phyloP scores from a whole-genome alignment of 257 asterid species.

The Vinca minor region DNA sequence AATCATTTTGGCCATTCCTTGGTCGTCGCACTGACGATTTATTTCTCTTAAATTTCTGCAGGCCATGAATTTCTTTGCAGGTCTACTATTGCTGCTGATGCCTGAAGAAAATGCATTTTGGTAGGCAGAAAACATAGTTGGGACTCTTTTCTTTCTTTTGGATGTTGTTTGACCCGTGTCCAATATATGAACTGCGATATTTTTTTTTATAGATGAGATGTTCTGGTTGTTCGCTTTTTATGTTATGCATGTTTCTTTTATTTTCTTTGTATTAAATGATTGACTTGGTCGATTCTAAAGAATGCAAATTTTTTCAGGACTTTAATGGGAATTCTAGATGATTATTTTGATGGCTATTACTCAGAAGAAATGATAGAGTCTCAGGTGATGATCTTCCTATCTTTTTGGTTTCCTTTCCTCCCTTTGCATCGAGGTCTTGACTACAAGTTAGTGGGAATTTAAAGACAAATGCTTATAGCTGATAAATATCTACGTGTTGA shows the following conservation, averaged over 20 bases:
- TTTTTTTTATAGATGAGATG: background rate
- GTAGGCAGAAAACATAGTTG: constrained; percentile 40
- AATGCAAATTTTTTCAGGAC: constrained; percentile 51
- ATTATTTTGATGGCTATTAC: constrained; percentile 90
- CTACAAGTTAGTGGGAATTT: too few relatives aligned
- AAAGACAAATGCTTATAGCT: too few relatives aligned
- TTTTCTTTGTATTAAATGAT: background rate
- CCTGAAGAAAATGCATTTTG: constrained; percentile 99
- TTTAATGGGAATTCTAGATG: constrained; percentile 81
- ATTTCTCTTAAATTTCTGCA: constrained; percentile 32
- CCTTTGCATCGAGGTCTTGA: too few relatives aligned
- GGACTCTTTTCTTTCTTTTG: constrained; percentile 10
- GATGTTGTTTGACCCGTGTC: constrained; percentile 9
- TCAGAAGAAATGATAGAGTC: constrained; percentile 97
- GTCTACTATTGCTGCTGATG: constrained; percentile 85
- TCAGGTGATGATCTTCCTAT: constrained; percentile 46
- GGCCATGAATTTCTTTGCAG: constrained; percentile 99
- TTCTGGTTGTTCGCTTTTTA: background rate
- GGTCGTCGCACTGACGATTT: constrained; percentile 17
- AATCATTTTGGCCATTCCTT: constrained; percentile 7
- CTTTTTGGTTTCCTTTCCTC: background rate
- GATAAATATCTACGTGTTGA: constrained; percentile 13
- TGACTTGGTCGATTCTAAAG: constrained; percentile 20
- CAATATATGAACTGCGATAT: background rate
- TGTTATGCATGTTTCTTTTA: background rate